Conservation (phyloP, 345 rosid genomes). For the Carallia brachiata region DNA sequence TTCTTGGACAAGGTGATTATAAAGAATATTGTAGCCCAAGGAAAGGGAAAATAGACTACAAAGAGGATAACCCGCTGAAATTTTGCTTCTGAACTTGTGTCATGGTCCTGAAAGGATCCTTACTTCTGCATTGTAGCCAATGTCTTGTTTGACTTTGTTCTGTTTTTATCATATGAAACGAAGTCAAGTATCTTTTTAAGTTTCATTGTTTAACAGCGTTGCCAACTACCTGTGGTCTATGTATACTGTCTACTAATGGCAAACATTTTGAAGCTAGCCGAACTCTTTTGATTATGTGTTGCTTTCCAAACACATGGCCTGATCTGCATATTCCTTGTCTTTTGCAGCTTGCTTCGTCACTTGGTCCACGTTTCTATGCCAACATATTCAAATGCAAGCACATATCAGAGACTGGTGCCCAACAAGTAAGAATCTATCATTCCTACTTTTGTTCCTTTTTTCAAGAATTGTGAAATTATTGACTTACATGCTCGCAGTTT, state of each 20-base stretch:
- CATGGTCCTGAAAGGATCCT: too few relatives aligned
- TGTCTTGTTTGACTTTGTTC: background rate
- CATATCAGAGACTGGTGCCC: constrained; percentile 98
- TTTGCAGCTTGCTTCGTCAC: constrained; percentile 93
- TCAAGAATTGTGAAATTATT: too few relatives aligned
- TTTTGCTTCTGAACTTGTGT: too few relatives aligned
- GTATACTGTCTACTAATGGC: too few relatives aligned
- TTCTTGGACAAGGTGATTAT: constrained; percentile 69
- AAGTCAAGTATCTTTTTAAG: too few relatives aligned
- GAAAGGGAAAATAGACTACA: background rate
- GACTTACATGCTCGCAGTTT: too few relatives aligned
- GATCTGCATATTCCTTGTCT: constrained; percentile 13
- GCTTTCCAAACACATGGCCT: background rate
- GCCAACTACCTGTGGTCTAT: too few relatives aligned
- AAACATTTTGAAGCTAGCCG: background rate
- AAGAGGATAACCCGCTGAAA: too few relatives aligned
- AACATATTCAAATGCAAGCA: constrained; percentile 98
- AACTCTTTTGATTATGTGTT: too few relatives aligned
- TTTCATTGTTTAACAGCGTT: too few relatives aligned
- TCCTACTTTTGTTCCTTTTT: background rate
- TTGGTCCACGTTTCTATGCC: constrained; percentile 88
- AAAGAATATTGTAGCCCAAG: background rate
- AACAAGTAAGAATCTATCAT: constrained; percentile 50
- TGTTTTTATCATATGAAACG: too few relatives aligned
- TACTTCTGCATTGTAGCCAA: background rate